These are phyloP conservation scores for Penicillium sp. DNA, from an alignment of 2,329 filamentous ascomycete genomes.

Conservation along the genomic window DNA sequence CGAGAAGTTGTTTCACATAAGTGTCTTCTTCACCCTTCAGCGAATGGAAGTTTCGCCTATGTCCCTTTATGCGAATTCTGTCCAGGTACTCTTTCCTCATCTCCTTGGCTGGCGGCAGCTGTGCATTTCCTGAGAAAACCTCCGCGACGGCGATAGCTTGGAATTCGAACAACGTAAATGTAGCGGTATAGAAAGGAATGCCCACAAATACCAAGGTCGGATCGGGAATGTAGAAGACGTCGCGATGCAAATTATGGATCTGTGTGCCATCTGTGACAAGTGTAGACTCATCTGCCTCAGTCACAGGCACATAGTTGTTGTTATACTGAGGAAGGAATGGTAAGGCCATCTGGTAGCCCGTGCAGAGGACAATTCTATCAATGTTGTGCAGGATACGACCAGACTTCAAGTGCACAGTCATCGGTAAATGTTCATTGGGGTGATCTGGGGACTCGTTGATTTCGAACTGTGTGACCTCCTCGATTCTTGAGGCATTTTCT, in stretches of 20 bases:
- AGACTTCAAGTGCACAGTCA: conserved; percentile 54
- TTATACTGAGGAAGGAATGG: conserved; percentile 61
- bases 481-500: conserved; percentile 52
- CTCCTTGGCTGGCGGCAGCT: conserved; percentile 46
- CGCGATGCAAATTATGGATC: conserved; percentile 67
- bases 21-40: conserved; percentile 34
- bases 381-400: conserved; percentile 56
- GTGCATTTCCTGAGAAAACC: conserved; percentile 54
- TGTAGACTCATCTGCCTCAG: conserved; percentile 53
- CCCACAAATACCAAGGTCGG: conserved; percentile 65
- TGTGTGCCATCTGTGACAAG: conserved; percentile 65
- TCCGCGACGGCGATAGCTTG: conserved; percentile 64
- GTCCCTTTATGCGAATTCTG: conserved; percentile 26
- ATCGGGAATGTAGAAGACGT: conserved; percentile 71
- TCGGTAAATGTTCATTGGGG: conserved; percentile 45
- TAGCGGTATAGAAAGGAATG: conserved; percentile 65
- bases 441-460: neutral
- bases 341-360: conserved; percentile 67
- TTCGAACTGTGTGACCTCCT: conserved; percentile 53
- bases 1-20: conserved; percentile 35
- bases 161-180: conserved; percentile 70
- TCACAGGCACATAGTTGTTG: conserved; percentile 43
- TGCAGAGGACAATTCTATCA: conserved; percentile 64
- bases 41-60: conserved; percentile 40
- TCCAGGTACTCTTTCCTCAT: conserved; percentile 39